Conservation (phyloP, 2,329 filamentous ascomycete species). For the Trichoderma gracile region DNA sequence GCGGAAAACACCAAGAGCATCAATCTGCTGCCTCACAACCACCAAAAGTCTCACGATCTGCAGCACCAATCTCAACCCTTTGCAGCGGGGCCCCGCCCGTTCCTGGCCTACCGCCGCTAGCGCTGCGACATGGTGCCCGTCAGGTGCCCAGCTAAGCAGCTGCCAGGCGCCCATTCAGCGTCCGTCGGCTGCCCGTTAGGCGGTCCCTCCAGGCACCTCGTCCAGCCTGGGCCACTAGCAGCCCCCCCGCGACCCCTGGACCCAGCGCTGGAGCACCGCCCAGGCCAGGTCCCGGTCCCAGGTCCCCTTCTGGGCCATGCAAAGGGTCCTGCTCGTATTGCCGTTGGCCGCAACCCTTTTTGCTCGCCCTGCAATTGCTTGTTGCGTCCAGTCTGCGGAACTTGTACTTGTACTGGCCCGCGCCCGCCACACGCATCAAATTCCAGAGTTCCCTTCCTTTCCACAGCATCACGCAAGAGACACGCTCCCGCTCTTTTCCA, state of each 20-base stretch:
- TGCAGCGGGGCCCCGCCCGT: slow-evolving; percentile 24
- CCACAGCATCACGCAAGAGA: neutral
- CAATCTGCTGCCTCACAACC: too few species aligned
- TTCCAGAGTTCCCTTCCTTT: neutral
- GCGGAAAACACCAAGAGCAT: too few species aligned
- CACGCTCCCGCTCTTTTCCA: slow-evolving; percentile 21
- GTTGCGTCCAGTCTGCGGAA: too few species aligned
- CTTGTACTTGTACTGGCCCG: slow-evolving; percentile 3
- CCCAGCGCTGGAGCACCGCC: neutral
- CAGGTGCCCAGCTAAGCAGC: neutral
- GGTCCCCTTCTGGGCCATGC: neutral
- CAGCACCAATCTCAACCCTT: neutral
- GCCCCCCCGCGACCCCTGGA: slow-evolving; percentile 7
- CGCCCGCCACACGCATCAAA: neutral
- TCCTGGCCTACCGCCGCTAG: slow-evolving; percentile 26
- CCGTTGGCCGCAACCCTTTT: neutral
- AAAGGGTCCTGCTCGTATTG: slow-evolving; percentile 12
- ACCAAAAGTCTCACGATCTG: too few species aligned
- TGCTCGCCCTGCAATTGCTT: too few species aligned
- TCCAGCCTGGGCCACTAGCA: slow-evolving; percentile 4
- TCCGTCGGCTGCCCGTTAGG: neutral
- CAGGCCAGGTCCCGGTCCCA: too few species aligned
- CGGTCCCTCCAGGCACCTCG: neutral
- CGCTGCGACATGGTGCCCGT: slow-evolving; percentile 20
- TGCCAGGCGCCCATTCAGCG: neutral